Conservation (phyloP, 1,284 basidiomycete species). For the Takashimella koratensis region DNA sequence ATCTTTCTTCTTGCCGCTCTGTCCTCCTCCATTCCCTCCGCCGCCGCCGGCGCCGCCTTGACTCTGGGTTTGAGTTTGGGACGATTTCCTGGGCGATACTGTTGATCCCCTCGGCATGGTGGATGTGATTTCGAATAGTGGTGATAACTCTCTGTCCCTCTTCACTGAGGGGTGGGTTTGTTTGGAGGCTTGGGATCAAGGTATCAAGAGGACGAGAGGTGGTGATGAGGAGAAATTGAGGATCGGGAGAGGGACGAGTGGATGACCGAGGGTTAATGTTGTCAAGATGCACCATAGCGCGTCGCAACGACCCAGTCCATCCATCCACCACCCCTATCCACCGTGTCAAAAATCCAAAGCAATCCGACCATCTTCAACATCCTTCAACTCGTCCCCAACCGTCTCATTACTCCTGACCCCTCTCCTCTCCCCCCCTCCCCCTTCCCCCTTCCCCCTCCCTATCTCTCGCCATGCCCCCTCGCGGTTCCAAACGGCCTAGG, state of each 20-base stretch:
- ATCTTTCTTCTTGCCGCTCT: slow-evolving; percentile 5
- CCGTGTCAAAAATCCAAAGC: too few relatives aligned
- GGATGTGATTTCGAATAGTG: background rate
- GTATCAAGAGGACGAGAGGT: background rate
- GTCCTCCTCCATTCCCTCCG: too few relatives aligned
- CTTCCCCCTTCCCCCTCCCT: too few relatives aligned
- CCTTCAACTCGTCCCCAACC: too few relatives aligned
- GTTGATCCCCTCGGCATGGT: background rate
- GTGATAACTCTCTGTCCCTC: background rate
- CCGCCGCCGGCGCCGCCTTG: too few relatives aligned
- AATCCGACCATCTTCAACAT: too few relatives aligned
- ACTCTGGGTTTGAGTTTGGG: slow-evolving; percentile 2
- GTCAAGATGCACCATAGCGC: background rate
- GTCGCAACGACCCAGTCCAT: background rate
- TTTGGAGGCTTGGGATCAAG: background rate
- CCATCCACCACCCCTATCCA: background rate
- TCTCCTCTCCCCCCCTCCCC: too few relatives aligned
- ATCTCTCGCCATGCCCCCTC: too few relatives aligned
- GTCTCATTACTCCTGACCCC: too few relatives aligned
- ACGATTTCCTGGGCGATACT: slow-evolving; percentile 10
- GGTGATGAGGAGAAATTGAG: background rate
- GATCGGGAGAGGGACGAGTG: background rate
- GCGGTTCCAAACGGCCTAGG: too few relatives aligned
- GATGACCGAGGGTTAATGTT: background rate
- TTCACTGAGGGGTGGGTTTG: too few relatives aligned